Evolutionary conservation across 2,329 filamentous ascomycete genomes (phyloP).

Genomic region (Penicillium sp.): DNA sequence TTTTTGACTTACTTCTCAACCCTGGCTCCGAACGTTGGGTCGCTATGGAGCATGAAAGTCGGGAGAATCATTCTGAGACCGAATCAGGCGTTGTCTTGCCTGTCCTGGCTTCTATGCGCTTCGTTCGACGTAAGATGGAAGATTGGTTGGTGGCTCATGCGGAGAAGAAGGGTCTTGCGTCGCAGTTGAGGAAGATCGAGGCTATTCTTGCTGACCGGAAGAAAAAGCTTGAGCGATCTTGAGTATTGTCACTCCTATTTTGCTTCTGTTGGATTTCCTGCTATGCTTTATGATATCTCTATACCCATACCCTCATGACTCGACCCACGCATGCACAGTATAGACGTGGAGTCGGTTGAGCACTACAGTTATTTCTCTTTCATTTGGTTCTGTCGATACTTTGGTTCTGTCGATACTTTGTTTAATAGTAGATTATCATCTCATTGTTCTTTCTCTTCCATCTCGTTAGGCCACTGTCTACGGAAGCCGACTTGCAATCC

Average conservation of each 20-base stretch:
- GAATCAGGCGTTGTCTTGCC: slow-evolving; percentile 63
- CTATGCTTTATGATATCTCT: slow-evolving; percentile 2
- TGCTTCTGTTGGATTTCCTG: not conserved
- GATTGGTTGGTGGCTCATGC: slow-evolving; percentile 77
- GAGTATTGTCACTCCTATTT: slow-evolving; percentile 6
- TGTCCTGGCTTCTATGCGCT: slow-evolving; percentile 70
- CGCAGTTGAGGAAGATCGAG: slow-evolving; percentile 66
- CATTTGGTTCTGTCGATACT: not conserved
- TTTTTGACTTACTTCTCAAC: slow-evolving; percentile 86
- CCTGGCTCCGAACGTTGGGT: slow-evolving; percentile 64
- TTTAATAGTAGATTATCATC: not conserved
- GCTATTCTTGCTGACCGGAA: slow-evolving; percentile 65
- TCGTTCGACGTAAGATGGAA: slow-evolving; percentile 79
- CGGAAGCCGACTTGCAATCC: no score
- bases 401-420: not conserved
- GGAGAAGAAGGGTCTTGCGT: slow-evolving; percentile 72
- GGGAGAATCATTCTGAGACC: not conserved
- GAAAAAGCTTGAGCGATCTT: slow-evolving; percentile 38
- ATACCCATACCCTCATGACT: slow-evolving; percentile 12
- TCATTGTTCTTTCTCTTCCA: not conserved
- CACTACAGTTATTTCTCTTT: no score
- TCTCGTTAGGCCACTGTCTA: not conserved
- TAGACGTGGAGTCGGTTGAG: no score
- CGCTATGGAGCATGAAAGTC: slow-evolving; percentile 58
- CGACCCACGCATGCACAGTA: not conserved